These are phyloP conservation scores for Ustilago tritici DNA, from an alignment of 1,284 basidiomycete species.

Conservation along the genomic window DNA sequence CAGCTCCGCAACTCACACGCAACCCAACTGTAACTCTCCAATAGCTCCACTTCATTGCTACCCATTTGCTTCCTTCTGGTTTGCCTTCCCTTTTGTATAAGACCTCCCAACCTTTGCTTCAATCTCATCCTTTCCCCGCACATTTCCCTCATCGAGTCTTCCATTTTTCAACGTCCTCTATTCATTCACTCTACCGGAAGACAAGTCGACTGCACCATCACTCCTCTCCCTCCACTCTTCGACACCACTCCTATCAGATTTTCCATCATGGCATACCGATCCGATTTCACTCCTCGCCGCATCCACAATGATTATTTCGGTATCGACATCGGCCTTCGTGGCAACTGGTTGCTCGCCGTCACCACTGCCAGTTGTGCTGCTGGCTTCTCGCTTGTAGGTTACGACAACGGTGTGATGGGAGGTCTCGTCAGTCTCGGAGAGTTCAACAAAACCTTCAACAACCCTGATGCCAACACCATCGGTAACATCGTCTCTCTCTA, in stretches of 20 bases:
- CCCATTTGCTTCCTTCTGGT: not conserved
- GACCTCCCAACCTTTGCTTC: not conserved
- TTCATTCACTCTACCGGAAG: not conserved
- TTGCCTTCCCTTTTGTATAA: conserved; percentile 13
- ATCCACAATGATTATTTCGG: conserved; percentile 39
- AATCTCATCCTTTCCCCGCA: conserved; percentile 1
- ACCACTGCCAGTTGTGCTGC: conserved; percentile 45
- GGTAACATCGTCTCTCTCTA: conserved; percentile 56
- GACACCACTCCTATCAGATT: not conserved
- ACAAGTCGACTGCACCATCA: not conserved
- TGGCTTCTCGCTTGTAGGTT: conserved; percentile 41
- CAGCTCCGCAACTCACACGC: conserved; percentile 1
- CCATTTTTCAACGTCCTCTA: not conserved
- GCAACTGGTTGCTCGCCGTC: conserved; percentile 36
- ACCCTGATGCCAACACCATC: conserved; percentile 44
- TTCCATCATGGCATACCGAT: conserved; percentile 15
- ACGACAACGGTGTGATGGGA: conserved; percentile 48
- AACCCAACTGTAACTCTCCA: not conserved
- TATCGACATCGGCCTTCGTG: conserved; percentile 43
- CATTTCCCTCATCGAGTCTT: not conserved
- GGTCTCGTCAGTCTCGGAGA: conserved; percentile 23
- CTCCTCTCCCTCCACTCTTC: not conserved
- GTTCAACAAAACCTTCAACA: conserved; percentile 51
- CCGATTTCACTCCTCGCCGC: conserved; percentile 32
- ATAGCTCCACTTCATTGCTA: not conserved